Conservation (phyloP, 352 stramenopile genomes). For the Globisporangium ultimum region DNA sequence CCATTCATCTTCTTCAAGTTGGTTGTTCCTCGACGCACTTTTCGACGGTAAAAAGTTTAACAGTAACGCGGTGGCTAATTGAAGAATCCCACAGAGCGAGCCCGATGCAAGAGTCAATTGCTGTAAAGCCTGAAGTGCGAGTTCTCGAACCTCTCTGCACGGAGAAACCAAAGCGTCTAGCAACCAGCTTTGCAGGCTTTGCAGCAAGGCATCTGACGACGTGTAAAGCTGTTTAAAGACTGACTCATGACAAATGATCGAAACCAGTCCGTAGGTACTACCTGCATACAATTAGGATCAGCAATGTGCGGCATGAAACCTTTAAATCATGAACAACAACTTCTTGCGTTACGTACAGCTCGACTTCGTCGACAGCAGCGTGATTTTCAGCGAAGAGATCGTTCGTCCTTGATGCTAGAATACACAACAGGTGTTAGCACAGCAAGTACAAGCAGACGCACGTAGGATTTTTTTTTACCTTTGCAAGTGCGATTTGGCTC, state of each 20-base stretch:
- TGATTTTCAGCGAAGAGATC: slow-evolving; percentile 45
- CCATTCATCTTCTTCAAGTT: slow-evolving; percentile 44
- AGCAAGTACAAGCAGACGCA: neutral
- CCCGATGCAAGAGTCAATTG: slow-evolving; percentile 67
- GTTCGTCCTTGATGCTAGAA: slow-evolving; percentile 19
- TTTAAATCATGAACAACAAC: slow-evolving; percentile 1
- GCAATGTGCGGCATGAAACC: slow-evolving; percentile 8
- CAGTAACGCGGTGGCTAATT: slow-evolving; percentile 60
- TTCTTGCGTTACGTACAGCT: slow-evolving; percentile 16
- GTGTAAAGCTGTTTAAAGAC: slow-evolving; percentile 41
- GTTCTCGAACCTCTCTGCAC: slow-evolving; percentile 44
- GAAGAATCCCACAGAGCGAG: slow-evolving; percentile 74
- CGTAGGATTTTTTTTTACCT: slow-evolving; percentile 24
- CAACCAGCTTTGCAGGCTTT: slow-evolving; percentile 69
- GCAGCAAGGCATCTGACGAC: slow-evolving; percentile 43
- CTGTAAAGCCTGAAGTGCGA: slow-evolving; percentile 57
- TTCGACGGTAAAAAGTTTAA: slow-evolving; percentile 35
- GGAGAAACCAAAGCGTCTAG: slow-evolving; percentile 51
- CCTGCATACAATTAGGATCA: slow-evolving; percentile 16
- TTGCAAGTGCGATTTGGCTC: slow-evolving; percentile 39
- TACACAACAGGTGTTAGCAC: neutral
- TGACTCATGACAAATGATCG: slow-evolving; percentile 52
- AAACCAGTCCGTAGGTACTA: slow-evolving; percentile 45
- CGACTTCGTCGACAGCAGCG: slow-evolving; percentile 26
- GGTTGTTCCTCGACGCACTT: slow-evolving; percentile 1